Conservation (phyloP, 495 filamentous ascomycete genomes). For the Xylaria grammica region DNA sequence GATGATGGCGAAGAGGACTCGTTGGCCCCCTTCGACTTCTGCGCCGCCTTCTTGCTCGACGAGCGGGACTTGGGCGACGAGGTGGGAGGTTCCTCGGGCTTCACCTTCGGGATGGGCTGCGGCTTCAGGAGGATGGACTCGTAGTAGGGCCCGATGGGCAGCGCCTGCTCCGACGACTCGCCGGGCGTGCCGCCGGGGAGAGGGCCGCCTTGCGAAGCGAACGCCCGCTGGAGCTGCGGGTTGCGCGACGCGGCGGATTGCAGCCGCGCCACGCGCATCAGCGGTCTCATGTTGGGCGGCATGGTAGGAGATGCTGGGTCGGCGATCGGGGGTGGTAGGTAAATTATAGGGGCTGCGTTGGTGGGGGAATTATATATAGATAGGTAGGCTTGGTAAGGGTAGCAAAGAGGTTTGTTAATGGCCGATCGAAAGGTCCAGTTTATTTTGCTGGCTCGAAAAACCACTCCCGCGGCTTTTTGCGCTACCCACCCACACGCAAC, state of each 20-base stretch:
- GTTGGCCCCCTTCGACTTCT: slow-evolving; percentile 14
- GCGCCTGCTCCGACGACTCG: slow-evolving; percentile 23
- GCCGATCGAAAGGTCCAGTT: background rate
- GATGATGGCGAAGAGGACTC: slow-evolving; percentile 30
- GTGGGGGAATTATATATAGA: background rate
- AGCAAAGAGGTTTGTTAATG: background rate
- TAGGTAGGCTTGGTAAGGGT: background rate
- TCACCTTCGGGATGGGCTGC: slow-evolving; percentile 32
- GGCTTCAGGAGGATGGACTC: slow-evolving; percentile 47
- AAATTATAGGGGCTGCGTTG: background rate
- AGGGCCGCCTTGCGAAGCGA: slow-evolving; percentile 27
- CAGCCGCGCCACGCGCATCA: slow-evolving; percentile 36
- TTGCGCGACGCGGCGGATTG: slow-evolving; percentile 26
- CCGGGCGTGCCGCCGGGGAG: slow-evolving; percentile 34
- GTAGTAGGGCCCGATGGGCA: slow-evolving; percentile 40
- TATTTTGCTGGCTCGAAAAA: background rate
- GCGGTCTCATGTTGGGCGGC: slow-evolving; percentile 31
- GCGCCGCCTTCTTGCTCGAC: slow-evolving; percentile 30
- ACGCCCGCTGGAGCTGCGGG: slow-evolving; percentile 26
- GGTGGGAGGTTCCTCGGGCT: slow-evolving; percentile 45
- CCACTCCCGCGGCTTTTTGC: background rate
- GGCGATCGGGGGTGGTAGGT: background rate
- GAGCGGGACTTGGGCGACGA: slow-evolving; percentile 42
- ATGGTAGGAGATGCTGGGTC: slow-evolving; percentile 17
- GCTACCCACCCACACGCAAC: slow-evolving; percentile 6